phyloP scores from a whole-genome alignment of 352 stramenopile species.

The Globisporangium spiculum region DNA sequence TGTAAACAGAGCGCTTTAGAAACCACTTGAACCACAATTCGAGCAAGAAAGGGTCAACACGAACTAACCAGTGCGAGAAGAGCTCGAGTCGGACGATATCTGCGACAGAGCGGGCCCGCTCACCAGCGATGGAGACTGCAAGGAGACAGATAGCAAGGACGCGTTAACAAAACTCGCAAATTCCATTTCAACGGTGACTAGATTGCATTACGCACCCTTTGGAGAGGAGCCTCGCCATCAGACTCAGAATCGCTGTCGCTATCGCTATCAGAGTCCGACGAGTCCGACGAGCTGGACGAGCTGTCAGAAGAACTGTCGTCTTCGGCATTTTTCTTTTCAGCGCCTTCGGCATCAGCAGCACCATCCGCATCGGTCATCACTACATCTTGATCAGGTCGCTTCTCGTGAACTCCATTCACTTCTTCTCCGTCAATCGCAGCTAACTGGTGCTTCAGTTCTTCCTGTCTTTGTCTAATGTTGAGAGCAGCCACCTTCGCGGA shows the following conservation, averaged over 20 bases:
- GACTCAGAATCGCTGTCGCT: conserved; percentile 85
- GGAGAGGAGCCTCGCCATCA: conserved; percentile 61
- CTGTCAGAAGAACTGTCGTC: conserved; percentile 47
- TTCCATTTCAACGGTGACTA: conserved; percentile 18
- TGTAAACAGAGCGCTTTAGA: conserved; percentile 17
- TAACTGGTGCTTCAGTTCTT: conserved; percentile 77
- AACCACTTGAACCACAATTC: neutral
- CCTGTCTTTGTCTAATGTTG: conserved; percentile 69
- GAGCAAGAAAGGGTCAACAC: conserved; percentile 18
- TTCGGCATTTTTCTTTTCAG: conserved; percentile 28
- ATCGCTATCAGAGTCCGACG: conserved; percentile 81
- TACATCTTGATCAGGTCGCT: conserved; percentile 42
- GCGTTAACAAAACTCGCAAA: conserved; percentile 27
- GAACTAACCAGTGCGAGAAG: conserved; percentile 45
- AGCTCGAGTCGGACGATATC: conserved; percentile 30
- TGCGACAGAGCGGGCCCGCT: conserved; percentile 53
- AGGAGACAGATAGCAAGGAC: conserved; percentile 15
- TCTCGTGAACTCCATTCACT: conserved; percentile 17
- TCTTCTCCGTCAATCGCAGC: conserved; percentile 66
- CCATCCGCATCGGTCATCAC: conserved; percentile 48
- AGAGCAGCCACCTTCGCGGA: conserved; percentile 79
- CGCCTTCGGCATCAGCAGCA: conserved; percentile 25
- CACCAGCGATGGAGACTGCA: conserved; percentile 56
- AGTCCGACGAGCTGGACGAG: conserved; percentile 80
- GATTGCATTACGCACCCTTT: conserved; percentile 79